Conservation (phyloP, 441 rosid species). For the Bocquillonia castaneifolia region DNA sequence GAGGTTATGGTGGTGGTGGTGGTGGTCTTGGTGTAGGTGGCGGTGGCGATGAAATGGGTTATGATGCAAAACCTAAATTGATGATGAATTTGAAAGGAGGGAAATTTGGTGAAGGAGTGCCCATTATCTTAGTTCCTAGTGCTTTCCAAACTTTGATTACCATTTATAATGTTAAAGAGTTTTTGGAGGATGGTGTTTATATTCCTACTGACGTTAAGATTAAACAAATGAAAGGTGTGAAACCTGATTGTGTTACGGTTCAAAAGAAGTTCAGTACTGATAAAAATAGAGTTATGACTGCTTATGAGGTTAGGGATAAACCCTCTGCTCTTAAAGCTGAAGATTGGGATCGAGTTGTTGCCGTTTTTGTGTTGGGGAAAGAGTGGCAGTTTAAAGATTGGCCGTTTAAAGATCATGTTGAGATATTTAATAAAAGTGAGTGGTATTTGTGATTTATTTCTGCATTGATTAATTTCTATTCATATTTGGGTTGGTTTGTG, state of each 20-base stretch:
- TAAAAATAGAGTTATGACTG: constrained; percentile 78
- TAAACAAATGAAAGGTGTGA: constrained; percentile 75
- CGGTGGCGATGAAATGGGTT: constrained; percentile 62
- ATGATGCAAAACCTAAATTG: constrained; percentile 61
- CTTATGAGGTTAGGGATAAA: constrained; percentile 93
- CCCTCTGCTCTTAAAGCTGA: constrained; percentile 74
- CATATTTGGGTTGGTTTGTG: neutral
- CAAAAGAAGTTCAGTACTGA: constrained; percentile 96
- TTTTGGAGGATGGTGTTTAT: constrained; percentile 80
- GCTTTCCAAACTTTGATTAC: constrained; percentile 89
- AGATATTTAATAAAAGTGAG: constrained; percentile 89
- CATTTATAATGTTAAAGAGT: constrained; percentile 87
- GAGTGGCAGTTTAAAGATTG: constrained; percentile 99
- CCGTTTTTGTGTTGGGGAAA: constrained; percentile 85
- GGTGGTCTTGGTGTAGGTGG: constrained; percentile 58
- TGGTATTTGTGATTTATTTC: constrained; percentile 2
- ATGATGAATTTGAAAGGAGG: constrained; percentile 58
- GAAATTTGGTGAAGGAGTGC: constrained; percentile 87
- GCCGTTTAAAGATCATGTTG: constrained; percentile 94
- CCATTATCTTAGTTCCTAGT: constrained; percentile 85
- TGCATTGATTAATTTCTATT: neutral
- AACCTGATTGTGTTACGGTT: constrained; percentile 85
- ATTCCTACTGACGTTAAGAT: constrained; percentile 84
- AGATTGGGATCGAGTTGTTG: constrained; percentile 93
- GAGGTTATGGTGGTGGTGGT: constrained; percentile 35